Conservation (phyloP, 2,329 filamentous ascomycete species). For the Nothophaeocryptopus gaeumannii region DNA sequence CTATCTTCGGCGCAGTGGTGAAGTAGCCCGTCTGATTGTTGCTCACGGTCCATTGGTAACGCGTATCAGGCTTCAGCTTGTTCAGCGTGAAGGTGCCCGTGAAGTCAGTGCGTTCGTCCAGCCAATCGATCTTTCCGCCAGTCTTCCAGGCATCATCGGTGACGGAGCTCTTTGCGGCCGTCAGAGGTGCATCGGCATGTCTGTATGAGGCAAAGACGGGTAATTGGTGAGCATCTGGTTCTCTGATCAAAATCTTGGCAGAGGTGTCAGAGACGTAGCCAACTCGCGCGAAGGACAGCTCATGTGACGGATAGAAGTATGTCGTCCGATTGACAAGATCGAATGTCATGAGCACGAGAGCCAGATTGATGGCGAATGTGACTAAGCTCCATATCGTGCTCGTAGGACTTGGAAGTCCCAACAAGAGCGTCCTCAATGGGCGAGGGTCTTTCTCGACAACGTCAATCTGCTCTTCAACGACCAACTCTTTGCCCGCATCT, state of each 20-base stretch:
- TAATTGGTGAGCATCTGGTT: conserved; percentile 72
- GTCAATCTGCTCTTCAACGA: conserved; percentile 62
- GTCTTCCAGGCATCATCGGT: conserved; percentile 63
- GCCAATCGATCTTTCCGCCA: conserved; percentile 62
- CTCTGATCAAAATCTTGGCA: conserved; percentile 78
- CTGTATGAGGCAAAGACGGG: conserved; percentile 69
- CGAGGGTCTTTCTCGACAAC: conserved; percentile 57
- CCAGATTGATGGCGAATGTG: conserved; percentile 62
- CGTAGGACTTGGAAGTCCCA: conserved; percentile 71
- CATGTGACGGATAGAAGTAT: conserved; percentile 65
- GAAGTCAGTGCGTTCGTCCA: conserved; percentile 77
- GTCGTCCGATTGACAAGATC: conserved; percentile 77
- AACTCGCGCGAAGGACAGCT: conserved; percentile 80
- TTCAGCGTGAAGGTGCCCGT: conserved; percentile 69
- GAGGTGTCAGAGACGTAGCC: conserved; percentile 80
- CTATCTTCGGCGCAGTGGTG: conserved; percentile 68
- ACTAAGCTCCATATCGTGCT: conserved; percentile 62
- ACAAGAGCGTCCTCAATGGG: conserved; percentile 65
- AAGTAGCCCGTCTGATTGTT: conserved; percentile 86
- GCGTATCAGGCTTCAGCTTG: conserved; percentile 65
- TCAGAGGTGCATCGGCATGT: conserved; percentile 33
- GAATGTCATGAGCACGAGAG: conserved; percentile 65
- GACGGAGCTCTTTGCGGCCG: conserved; percentile 20
- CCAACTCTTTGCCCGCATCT: conserved; percentile 51
- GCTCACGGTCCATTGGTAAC: conserved; percentile 80